These are phyloP conservation scores for Suillus fuscotomentosus DNA, from an alignment of 768 basidiomycete species.

Conservation along the genomic window DNA sequence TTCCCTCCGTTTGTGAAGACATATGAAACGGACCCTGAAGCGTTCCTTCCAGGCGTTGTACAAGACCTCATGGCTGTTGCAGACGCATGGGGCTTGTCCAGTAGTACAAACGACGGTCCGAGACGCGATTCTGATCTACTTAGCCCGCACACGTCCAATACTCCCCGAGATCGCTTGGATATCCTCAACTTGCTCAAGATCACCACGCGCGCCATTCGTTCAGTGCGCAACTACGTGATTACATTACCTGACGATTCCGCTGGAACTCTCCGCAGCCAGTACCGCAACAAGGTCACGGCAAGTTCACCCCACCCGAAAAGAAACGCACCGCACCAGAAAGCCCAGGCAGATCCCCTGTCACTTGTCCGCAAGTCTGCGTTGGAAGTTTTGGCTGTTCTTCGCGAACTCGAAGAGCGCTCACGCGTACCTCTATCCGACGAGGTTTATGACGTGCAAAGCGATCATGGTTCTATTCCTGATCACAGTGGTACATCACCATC, in stretches of 20 bases:
- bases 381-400: conserved; percentile 78
- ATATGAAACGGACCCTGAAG: conserved; percentile 73
- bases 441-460: conserved; percentile 80
- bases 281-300: conserved; percentile 50
- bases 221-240: conserved; percentile 80
- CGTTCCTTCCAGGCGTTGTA: conserved; percentile 72
- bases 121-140: conserved; percentile 18
- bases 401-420: conserved; percentile 76
- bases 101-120: conserved; percentile 7
- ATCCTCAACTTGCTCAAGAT: conserved; percentile 72
- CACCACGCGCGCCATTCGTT: conserved; percentile 79
- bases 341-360: conserved; percentile 57
- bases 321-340: conserved; percentile 30
- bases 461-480: conserved; percentile 44
- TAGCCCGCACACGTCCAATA: conserved; percentile 16
- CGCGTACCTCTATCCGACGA: conserved; percentile 78
- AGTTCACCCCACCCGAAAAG: conserved; percentile 33
- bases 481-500: conserved; percentile 36
- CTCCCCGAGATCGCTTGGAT: conserved; percentile 37
- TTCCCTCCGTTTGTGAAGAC: conserved; percentile 60
- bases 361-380: conserved; percentile 76
- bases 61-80: conserved; percentile 68
- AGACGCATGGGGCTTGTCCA: conserved; percentile 55
- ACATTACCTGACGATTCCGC: conserved; percentile 76
- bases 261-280: conserved; percentile 53